Evolutionary conservation across 495 filamentous ascomycete species (phyloP).

Genomic region (Aspergillus leporis): DNA sequence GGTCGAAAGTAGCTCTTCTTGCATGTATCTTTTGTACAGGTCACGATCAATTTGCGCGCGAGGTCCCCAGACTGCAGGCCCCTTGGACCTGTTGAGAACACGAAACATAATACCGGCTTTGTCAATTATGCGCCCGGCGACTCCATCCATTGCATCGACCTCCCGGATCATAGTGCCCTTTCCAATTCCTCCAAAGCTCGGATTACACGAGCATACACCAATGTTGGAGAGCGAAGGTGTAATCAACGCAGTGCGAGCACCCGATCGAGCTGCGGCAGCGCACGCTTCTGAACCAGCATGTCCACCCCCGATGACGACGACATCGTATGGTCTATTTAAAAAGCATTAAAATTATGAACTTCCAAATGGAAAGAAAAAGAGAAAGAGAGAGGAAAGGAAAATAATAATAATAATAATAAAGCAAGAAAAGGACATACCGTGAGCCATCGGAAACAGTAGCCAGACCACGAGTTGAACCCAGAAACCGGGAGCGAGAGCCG

Average conservation of each 20-base stretch:
- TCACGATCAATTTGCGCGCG: constrained; percentile 93
- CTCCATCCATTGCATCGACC: constrained; percentile 91
- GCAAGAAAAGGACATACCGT: constrained; percentile 31
- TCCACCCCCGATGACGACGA: constrained; percentile 92
- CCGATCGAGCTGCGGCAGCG: constrained; percentile 86
- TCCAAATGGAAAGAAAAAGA: not conserved
- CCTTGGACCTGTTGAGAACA: constrained; percentile 83
- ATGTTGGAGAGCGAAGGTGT: constrained; percentile 87
- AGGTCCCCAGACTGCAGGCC: constrained; percentile 95
- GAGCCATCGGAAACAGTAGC: constrained; percentile 49
- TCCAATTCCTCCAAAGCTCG: constrained; percentile 96
- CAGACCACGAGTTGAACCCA: constrained; percentile 33
- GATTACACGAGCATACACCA: constrained; percentile 96
- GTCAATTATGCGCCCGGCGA: constrained; percentile 87
- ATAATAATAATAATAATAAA: too few relatives aligned
- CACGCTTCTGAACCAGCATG: constrained; percentile 95
- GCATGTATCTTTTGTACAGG: constrained; percentile 90
- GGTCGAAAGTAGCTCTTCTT: constrained; percentile 76
- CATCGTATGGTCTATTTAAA: constrained; percentile 71
- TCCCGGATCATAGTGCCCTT: constrained; percentile 97
- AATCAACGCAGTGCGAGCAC: constrained; percentile 85
- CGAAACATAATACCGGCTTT: constrained; percentile 92
- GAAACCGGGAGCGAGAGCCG: constrained; percentile 24
- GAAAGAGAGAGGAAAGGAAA: too few relatives aligned
- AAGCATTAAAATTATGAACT: constrained; percentile 1